Percentiles rank a stretch among this genome's conserved stretches.
Evolutionary conservation across 768 basidiomycete genomes (phyloP).

Genomic region (Porpolomopsis calyptriformis): DNA sequence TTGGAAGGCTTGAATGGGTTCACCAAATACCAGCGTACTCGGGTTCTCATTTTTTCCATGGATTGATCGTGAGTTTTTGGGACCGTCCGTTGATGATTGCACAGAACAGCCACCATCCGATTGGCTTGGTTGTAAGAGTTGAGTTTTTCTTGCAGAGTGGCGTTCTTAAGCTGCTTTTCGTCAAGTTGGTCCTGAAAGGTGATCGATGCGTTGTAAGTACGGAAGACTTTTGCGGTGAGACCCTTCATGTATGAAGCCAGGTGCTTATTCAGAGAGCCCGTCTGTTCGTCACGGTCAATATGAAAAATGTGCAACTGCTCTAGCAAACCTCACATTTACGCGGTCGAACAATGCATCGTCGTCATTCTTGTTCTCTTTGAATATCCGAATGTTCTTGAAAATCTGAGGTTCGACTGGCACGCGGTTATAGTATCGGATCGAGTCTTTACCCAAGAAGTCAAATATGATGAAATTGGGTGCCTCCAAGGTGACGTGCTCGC

Average conservation of each 20-base stretch:
- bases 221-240: constrained; percentile 97
- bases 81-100: constrained; percentile 96
- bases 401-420: constrained; percentile 85
- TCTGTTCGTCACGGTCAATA: constrained; percentile 37
- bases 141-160: constrained; percentile 87
- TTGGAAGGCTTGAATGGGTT: not conserved
- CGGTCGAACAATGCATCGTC: constrained; percentile 91
- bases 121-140: constrained; percentile 97
- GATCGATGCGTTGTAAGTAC: constrained; percentile 97
- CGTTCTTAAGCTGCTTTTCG: constrained; percentile 45
- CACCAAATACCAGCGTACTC: constrained; percentile 43
- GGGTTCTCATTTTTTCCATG: constrained; percentile 90
- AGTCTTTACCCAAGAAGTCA: constrained; percentile 99
- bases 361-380: constrained; percentile 87
- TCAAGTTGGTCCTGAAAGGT: constrained; percentile 92
- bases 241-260: constrained; percentile 92
- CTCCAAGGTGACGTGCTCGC: constrained; percentile 90
- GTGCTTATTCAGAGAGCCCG: constrained; percentile 81
- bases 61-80: constrained; percentile 88
- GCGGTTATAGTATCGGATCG: constrained; percentile 91
- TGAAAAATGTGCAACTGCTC: constrained; percentile 3
- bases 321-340: constrained; percentile 59
- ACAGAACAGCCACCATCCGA: constrained; percentile 91
- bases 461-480: constrained; percentile 83
- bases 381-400: constrained; percentile 96